Evolutionary conservation across 352 stramenopile genomes (phyloP).

Genomic region (Phytophthora sojae): DNA sequence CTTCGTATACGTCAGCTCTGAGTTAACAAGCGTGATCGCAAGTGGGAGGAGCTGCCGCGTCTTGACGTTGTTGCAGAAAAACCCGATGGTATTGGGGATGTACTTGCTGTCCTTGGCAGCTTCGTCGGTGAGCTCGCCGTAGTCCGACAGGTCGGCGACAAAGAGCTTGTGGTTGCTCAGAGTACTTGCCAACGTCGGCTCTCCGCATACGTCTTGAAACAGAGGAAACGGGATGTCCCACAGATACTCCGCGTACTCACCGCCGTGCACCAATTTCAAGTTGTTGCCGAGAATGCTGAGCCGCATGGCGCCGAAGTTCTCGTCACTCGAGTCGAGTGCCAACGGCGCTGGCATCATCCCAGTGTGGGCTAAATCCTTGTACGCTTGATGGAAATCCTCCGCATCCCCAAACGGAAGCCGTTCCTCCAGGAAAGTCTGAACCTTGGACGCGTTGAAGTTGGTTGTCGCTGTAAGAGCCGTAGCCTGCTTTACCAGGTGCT

Average conservation of each 20-base stretch:
- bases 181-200: conserved; percentile 8
- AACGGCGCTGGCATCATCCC: conserved; percentile 31
- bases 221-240: conserved; percentile 11
- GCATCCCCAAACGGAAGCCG: conserved; percentile 18
- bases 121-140: conserved; percentile 26
- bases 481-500: conserved; percentile 31
- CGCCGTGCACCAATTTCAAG: conserved; percentile 30
- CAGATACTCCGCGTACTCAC: conserved; percentile 28
- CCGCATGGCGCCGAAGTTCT: conserved; percentile 44
- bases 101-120: conserved; percentile 37
- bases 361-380: conserved; percentile 30
- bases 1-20: conserved; percentile 35
- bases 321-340: conserved; percentile 44
- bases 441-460: conserved; percentile 32
- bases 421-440: conserved; percentile 31
- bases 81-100: conserved; percentile 36
- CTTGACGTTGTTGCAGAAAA: conserved; percentile 44
- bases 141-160: conserved; percentile 37
- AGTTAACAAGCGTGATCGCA: conserved; percentile 40
- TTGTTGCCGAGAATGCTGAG: conserved; percentile 45
- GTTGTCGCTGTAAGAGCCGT: conserved; percentile 29
- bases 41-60: conserved; percentile 35
- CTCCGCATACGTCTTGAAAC: conserved; percentile 24
- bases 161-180: conserved; percentile 34
- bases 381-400: conserved; percentile 28